Evolutionary conservation across 345 rosid genomes (phyloP), one percentile per base, ranked within the genome.

Genomic region (Populus davidiana): DNA sequence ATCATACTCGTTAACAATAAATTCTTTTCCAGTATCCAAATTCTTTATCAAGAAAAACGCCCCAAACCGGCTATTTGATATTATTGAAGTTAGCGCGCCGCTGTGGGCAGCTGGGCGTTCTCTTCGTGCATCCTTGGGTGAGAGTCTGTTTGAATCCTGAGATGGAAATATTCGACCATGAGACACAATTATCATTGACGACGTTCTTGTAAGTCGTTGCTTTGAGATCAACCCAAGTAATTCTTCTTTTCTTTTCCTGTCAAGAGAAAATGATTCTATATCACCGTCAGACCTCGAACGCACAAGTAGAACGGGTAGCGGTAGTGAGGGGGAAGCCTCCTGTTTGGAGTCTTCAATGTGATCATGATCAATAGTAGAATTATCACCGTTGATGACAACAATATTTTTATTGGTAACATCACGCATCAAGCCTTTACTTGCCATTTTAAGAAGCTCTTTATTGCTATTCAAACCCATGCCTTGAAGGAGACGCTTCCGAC

Each of bases 31-130:
- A 0, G 96, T 96, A 25, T 96, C 98, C 79, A 96, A 83, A 77
- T 92, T 93, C 90, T 91, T 96, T 56, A 93, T 93, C 81, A 96
- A 75, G 88, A 91, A 90, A 67, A 96, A 91, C 6, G 96, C 92
- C 27, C 90, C 91, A 20, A 91, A 84, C 0, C 73, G 78, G 56
- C 63, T 81, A 6, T 81, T 78, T 0, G 95, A 88, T 8, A 83
- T 29, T 50, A 56, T 56, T 1, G 90, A 71, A 11, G 90, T 77
- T 6, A 87, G 67, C 14, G 75, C 66, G 8, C 59, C 71, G 2
- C 75, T 72, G 65, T 74, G 83, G 25, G 63, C 66, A 8, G 44
- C 50, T 18, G 87, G 1, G 4, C 79, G 74, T 1, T 63, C 67
- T 38, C 18, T 70, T 33, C 59, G 67, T 12, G 82, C 69, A 5